These are phyloP conservation scores for Eremochloa ophiuroides DNA, from an alignment of 176 grass and related monocot genomes.

Conservation along the genomic window DNA sequence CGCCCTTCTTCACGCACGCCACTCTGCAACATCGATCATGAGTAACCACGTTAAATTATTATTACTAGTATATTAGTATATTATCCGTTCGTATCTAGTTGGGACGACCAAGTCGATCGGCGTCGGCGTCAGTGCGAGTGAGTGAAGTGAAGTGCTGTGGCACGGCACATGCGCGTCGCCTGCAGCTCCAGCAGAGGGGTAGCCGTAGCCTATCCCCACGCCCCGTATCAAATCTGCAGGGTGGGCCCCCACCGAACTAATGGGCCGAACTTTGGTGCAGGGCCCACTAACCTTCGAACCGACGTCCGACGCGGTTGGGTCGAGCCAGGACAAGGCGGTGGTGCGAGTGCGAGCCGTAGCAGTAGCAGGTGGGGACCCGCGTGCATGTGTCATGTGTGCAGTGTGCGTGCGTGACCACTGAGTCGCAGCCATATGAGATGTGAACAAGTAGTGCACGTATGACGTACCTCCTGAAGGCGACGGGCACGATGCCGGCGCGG, in stretches of 20 bases:
- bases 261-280: not conserved
- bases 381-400: too few species aligned
- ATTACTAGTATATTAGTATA: too few species aligned
- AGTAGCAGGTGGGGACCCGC: not conserved
- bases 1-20: constrained; percentile 57
- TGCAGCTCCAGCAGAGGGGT: too few species aligned
- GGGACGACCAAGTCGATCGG: too few species aligned
- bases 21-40: too few species aligned
- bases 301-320: constrained; percentile 4
- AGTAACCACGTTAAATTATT: too few species aligned
- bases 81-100: too few species aligned
- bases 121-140: not conserved
- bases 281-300: not conserved
- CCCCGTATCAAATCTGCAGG: constrained; percentile 30
- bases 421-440: too few species aligned
- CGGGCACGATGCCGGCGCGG: constrained; percentile 71
- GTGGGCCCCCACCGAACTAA: constrained; percentile 20
- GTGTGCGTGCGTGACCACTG: not conserved
- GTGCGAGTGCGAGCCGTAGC: too few species aligned
- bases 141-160: not conserved
- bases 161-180: constrained; percentile 16
- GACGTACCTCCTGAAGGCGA: constrained; percentile 47
- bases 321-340: not conserved
- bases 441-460: too few species aligned
- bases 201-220: not conserved